Base-by-base conservation (phyloP, 1,284 basidiomycete genomes). In the Naganishia albida region DNA sequence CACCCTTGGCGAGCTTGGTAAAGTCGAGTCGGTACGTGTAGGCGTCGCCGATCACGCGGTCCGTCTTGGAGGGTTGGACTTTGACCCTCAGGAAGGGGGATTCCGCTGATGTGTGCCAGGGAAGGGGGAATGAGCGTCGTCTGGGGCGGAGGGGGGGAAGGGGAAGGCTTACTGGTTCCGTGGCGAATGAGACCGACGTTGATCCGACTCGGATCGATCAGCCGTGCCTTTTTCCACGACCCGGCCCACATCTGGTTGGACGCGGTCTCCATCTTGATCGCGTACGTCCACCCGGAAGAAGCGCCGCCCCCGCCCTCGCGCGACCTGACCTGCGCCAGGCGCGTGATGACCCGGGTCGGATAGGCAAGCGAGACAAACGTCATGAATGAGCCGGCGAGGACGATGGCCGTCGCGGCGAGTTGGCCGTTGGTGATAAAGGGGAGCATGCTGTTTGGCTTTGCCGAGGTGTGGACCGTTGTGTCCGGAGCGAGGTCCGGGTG, bases 241-340 rank as follows among this genome's bases (percentile, higher is more conserved):
- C 64, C 57, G 10, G 42, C 25, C 64, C 64, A 65, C 64, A 60
- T 60, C 64, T 56, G 50, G 28, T 60, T 50, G 13, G 64, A 59
- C 15, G 57, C 56, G 26, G 64, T 65, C 64, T 65, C 64, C 64
- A 65, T 54, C 51, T 50, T 60, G 25, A 65, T 62, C 50, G 25
- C 46, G n/a, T 46, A 50, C 34, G 20, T 50, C 50, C 50, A 52
- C 6, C 34, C 34, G 34, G n/a, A n/a, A n/a, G n/a, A n/a, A 8
- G 42, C 16, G 12, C 42, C 49, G 15, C 60, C 26, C 13, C 7
- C 42, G 23, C 59, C 60, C 43, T 46, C 38, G n/a, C 30, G 30
- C 6, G 57, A 38, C 13, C 57, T 30, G 34, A 60, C 38, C n/a
- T 60, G 57, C n/a, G 57, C 46, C 6, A 60, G 34, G 25, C 57